phyloP scores from a whole-genome alignment of 2,329 filamentous ascomycete genomes.

The Hymenoscyphus linearis region DNA sequence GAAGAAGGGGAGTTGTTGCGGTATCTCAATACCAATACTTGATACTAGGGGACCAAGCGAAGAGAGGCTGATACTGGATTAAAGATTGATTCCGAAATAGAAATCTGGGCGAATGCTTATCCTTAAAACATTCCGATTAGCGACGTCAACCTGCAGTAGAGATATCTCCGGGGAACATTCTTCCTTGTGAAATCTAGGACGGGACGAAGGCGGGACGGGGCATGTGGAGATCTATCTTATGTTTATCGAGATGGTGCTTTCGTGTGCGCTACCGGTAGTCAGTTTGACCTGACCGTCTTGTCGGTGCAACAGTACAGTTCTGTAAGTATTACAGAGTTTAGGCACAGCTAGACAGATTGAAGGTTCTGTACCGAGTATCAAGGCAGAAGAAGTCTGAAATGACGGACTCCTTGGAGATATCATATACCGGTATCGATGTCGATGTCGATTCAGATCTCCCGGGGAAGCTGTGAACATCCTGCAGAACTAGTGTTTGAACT shows the following conservation, averaged over 20 bases:
- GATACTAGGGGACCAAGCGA: background rate
- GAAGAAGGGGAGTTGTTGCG: background rate
- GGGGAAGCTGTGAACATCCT: too few species aligned
- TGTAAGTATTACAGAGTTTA: too few species aligned
- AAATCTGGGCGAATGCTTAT: background rate
- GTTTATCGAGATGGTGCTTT: background rate
- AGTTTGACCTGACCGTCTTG: too few species aligned
- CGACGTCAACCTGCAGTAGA: slow-evolving; percentile 18
- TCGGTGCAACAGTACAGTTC: too few species aligned
- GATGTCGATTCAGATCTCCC: too few species aligned
- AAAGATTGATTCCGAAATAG: background rate
- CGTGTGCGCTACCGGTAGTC: background rate
- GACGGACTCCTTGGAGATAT: too few species aligned
- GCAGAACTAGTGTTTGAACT: too few species aligned
- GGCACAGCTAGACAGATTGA: too few species aligned
- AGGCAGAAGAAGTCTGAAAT: too few species aligned
- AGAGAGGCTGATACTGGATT: background rate
- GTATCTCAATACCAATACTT: background rate
- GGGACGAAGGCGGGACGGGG: slow-evolving; percentile 18
- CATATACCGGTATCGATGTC: too few species aligned
- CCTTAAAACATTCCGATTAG: slow-evolving; percentile 20
- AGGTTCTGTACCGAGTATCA: too few species aligned
- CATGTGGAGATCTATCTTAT: slow-evolving; percentile 18
- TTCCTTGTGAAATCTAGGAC: background rate
- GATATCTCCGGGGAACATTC: slow-evolving; percentile 20